Conservation (phyloP, 305 asterid genomes). For the Stenogyne calaminthoides region DNA sequence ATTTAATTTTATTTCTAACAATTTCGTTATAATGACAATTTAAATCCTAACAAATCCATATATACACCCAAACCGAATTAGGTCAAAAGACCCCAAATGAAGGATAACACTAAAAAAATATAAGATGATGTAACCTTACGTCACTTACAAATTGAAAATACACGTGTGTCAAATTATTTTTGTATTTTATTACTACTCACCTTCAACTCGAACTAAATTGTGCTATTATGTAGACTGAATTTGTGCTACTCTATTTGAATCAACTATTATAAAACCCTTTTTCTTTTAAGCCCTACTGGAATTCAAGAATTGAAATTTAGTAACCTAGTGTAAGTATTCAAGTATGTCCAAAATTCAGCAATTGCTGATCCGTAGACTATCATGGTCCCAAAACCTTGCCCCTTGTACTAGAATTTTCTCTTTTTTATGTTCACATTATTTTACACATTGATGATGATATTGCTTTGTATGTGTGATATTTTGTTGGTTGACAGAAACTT, state of each 20-base stretch:
- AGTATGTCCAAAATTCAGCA: conserved; percentile 4
- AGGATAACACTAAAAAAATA: too few relatives aligned
- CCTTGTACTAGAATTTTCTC: not conserved
- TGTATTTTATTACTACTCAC: not conserved
- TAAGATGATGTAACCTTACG: too few relatives aligned
- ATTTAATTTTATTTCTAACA: too few relatives aligned
- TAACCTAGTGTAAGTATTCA: not conserved
- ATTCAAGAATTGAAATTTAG: not conserved
- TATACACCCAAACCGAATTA: too few relatives aligned
- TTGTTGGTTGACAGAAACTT: too few relatives aligned
- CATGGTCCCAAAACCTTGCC: conserved; percentile 10
- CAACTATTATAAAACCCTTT: not conserved
- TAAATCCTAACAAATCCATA: too few relatives aligned
- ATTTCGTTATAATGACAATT: too few relatives aligned
- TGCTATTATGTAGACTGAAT: not conserved
- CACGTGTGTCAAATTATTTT: not conserved
- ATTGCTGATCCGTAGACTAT: conserved; percentile 11
- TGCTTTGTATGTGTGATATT: too few relatives aligned
- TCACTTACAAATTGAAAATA: not conserved
- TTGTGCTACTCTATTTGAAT: not conserved
- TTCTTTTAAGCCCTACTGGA: not conserved
- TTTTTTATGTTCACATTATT: not conserved
- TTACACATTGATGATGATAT: not conserved
- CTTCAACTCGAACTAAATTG: not conserved
- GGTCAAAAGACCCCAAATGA: too few relatives aligned